phyloP scores from a whole-genome alignment of 1,284 basidiomycete species.

The Blastosporella zonata region DNA sequence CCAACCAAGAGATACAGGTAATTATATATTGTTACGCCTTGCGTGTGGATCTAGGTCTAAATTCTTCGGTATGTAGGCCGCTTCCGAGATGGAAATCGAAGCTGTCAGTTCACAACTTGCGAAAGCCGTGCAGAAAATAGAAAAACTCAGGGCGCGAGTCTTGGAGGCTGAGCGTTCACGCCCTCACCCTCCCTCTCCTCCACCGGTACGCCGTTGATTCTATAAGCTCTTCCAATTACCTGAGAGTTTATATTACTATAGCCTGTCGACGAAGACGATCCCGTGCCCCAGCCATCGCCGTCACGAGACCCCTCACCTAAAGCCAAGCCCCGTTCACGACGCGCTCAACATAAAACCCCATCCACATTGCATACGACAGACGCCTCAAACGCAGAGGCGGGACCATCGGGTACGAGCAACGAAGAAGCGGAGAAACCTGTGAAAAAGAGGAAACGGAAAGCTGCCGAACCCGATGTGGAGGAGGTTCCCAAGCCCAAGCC shows the following conservation, averaged over 20 bases:
- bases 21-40: background rate
- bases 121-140: constrained; percentile 38
- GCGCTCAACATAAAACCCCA: constrained; percentile 3
- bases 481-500: constrained; percentile 10
- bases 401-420: constrained; percentile 9
- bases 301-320: constrained; percentile 7
- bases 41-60: background rate
- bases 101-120: constrained; percentile 29
- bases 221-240: background rate
- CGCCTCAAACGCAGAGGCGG: constrained; percentile 11
- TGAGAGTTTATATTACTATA: background rate
- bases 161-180: constrained; percentile 36
- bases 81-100: constrained; percentile 27
- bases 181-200: constrained; percentile 20
- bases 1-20: constrained; percentile 44
- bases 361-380: background rate
- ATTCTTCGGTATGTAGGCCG: constrained; percentile 21
- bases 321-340: constrained; percentile 9
- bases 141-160: constrained; percentile 41
- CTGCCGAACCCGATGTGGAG: constrained; percentile 15
- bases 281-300: constrained; percentile 4
- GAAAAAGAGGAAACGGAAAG: constrained; percentile 16
- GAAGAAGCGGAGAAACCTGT: background rate
- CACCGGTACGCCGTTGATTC: constrained; percentile 5
- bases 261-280: constrained; percentile 4